A percentile compares a stretch with the other conserved stretches of the same genome.
Evolutionary conservation across 371 early-diverging fungal genomes (phyloP).

Genomic region (Actinomucor elegans): DNA sequence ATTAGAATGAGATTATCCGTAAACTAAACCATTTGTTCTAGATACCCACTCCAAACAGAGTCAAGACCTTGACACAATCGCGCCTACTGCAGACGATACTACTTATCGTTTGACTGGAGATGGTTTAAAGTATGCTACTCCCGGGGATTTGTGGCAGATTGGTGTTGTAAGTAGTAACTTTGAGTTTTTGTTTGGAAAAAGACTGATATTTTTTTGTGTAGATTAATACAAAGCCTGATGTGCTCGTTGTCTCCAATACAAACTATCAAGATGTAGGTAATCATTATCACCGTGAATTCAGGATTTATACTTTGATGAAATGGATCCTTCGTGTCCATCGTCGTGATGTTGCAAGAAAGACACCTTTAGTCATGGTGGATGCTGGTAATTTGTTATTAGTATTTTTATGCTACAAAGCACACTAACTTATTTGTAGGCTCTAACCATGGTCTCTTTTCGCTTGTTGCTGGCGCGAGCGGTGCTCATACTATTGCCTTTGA

Average conservation of each 20-base stretch:
- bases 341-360: slow-evolving; percentile 31
- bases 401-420: not conserved
- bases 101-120: slow-evolving; percentile 25
- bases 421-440: slow-evolving; percentile 28
- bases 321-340: slow-evolving; percentile 50
- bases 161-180: slow-evolving; percentile 28
- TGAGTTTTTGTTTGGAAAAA: not conserved
- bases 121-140: slow-evolving; percentile 20
- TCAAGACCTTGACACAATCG: slow-evolving; percentile 27
- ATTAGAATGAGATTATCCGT: not conserved
- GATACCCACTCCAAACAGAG: slow-evolving; percentile 20
- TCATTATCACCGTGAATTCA: slow-evolving; percentile 44
- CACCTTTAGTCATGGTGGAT: slow-evolving; percentile 46
- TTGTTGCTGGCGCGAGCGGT: slow-evolving; percentile 48
- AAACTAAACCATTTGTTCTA: not conserved
- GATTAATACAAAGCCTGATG: slow-evolving; percentile 49
- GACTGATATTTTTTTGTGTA: slow-evolving; percentile 2
- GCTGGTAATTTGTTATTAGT: slow-evolving; percentile 25
- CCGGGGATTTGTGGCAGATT: slow-evolving; percentile 30
- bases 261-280: slow-evolving; percentile 28
- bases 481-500: slow-evolving; percentile 50
- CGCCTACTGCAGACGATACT: slow-evolving; percentile 36
- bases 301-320: slow-evolving; percentile 49
- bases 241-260: slow-evolving; percentile 40
- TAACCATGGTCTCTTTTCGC: slow-evolving; percentile 49